Evolutionary conservation across 495 filamentous ascomycete genomes (phyloP).

Genomic region (Penicillium coffeae): DNA sequence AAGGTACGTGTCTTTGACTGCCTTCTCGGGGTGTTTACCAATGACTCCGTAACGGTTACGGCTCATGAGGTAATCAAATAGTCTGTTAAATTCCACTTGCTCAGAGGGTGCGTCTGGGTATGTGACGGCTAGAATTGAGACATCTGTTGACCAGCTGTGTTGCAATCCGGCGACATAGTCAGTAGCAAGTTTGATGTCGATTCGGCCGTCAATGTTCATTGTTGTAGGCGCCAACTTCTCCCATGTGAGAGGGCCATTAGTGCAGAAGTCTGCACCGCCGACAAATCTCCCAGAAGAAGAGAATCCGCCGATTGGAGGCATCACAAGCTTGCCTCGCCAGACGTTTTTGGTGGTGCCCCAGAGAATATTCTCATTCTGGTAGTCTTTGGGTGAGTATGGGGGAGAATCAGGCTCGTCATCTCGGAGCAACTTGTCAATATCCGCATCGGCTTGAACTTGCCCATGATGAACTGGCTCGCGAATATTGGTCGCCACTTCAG

Average conservation of each 20-base stretch:
- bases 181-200: conserved; percentile 72
- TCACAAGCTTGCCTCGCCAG: conserved; percentile 77
- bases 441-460: conserved; percentile 66
- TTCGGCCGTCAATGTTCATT: conserved; percentile 77
- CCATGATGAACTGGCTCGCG: conserved; percentile 38
- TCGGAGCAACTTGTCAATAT: conserved; percentile 84
- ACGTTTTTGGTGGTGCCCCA: too few relatives aligned
- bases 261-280: conserved; percentile 76
- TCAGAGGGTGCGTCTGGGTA: conserved; percentile 50
- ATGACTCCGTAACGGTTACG: conserved; percentile 80
- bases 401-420: conserved; percentile 83
- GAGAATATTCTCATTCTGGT: conserved; percentile 59
- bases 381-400: conserved; percentile 78
- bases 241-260: conserved; percentile 57
- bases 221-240: conserved; percentile 63
- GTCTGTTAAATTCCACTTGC: conserved; percentile 55
- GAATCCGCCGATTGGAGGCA: conserved; percentile 74
- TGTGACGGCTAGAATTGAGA: conserved; percentile 64
- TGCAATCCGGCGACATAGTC: conserved; percentile 82
- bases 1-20: conserved; percentile 75
- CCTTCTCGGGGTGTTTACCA: conserved; percentile 60
- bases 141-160: conserved; percentile 68
- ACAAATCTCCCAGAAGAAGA: conserved; percentile 73
- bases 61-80: conserved; percentile 75
- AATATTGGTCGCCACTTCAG: conserved; percentile 40